These are phyloP conservation scores for Neurospora sp. DNA, from an alignment of 495 filamentous ascomycete genomes.

Conservation along the genomic window DNA sequence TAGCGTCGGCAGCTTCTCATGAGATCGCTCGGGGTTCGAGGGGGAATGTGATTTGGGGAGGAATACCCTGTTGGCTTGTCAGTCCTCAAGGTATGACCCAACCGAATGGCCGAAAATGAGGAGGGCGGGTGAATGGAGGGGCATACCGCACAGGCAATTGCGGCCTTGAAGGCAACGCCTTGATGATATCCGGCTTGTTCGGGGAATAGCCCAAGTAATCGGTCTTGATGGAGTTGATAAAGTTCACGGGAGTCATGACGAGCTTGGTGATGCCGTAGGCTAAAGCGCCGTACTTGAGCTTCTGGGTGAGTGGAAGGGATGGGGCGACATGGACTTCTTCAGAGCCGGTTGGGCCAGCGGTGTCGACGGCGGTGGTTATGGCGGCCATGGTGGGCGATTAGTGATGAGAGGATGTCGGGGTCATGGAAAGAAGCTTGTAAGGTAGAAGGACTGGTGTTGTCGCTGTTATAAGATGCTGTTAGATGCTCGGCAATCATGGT, in stretches of 20 bases:
- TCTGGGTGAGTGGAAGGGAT: not conserved
- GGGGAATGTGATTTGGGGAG: constrained; percentile 19
- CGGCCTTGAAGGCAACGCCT: constrained; percentile 9
- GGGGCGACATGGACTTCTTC: not conserved
- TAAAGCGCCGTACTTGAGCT: not conserved
- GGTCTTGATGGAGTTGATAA: constrained; percentile 28
- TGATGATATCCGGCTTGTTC: constrained; percentile 10
- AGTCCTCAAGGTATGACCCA: too few relatives aligned
- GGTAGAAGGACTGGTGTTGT: not conserved
- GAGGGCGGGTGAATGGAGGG: too few relatives aligned
- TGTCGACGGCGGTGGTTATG: not conserved
- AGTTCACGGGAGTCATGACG: not conserved
- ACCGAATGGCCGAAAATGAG: too few relatives aligned
- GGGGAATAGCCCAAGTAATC: not conserved
- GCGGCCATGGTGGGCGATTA: constrained; percentile 13
- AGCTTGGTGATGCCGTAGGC: not conserved
- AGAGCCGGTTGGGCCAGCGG: not conserved
- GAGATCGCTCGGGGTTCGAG: not conserved
- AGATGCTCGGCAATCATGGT: not conserved
- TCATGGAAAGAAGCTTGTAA: not conserved
- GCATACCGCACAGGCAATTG: constrained; percentile 9
- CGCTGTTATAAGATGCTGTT: not conserved
- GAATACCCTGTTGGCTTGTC: constrained; percentile 15
- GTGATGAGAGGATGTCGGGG: not conserved
- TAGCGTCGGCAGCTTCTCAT: constrained; percentile 18